phyloP scores from a whole-genome alignment of 495 filamentous ascomycete genomes.

The Recurvomyces mirabilis region DNA sequence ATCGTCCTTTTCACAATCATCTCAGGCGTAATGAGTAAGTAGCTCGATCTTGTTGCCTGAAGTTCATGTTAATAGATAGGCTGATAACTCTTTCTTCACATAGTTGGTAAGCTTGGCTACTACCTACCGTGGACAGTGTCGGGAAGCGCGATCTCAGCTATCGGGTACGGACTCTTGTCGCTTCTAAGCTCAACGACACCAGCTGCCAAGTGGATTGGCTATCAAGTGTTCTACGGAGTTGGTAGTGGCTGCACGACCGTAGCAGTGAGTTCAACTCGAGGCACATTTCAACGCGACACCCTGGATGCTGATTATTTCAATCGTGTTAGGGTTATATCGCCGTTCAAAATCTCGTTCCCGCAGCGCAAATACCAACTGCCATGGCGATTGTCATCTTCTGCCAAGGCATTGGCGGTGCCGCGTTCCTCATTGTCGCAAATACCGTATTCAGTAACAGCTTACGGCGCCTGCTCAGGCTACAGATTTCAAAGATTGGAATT shows the following conservation, averaged over 20 bases:
- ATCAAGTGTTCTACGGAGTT: constrained; percentile 45
- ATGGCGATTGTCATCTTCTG: constrained; percentile 42
- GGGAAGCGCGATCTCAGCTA: constrained; percentile 22
- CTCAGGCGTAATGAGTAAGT: constrained; percentile 13
- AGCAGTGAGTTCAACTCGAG: constrained; percentile 16
- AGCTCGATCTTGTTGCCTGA: background rate
- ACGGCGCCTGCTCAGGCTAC: constrained; percentile 1
- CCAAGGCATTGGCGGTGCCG: constrained; percentile 39
- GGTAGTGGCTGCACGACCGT: constrained; percentile 24
- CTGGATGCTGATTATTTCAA: background rate
- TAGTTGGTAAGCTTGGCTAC: constrained; percentile 37
- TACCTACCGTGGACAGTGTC: constrained; percentile 38
- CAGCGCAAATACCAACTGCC: constrained; percentile 37
- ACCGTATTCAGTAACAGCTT: constrained; percentile 39
- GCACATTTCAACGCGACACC: background rate
- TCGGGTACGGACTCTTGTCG: constrained; percentile 42
- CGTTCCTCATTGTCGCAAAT: constrained; percentile 38
- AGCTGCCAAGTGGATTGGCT: constrained; percentile 44
- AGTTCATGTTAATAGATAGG: background rate
- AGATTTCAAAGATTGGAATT: constrained; percentile 4
- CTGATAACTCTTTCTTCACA: background rate
- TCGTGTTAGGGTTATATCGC: constrained; percentile 25
- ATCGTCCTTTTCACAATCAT: constrained; percentile 15
- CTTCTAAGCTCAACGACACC: constrained; percentile 38
- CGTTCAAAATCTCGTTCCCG: constrained; percentile 40